Conservation (phyloP, 1,284 basidiomycete genomes). For the Trichosporon faecale region DNA sequence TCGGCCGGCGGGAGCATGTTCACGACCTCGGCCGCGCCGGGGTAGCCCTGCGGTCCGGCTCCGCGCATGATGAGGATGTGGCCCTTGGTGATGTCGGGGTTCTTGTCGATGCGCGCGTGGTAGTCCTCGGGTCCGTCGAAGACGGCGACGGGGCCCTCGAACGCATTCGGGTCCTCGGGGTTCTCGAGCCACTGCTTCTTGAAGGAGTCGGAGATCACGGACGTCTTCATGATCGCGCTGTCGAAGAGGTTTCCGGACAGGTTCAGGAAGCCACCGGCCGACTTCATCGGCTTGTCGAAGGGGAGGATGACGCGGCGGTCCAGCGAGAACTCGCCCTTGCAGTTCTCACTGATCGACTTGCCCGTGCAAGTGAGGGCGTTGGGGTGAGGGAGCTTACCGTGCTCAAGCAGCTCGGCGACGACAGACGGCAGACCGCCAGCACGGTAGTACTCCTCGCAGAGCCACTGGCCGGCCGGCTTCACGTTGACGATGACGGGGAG, state of each 20-base stretch:
- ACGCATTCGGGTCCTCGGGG: constrained; percentile 49
- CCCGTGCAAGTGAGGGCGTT: constrained; percentile 44
- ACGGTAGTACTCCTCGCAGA: constrained; percentile 51
- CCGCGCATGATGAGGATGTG: constrained; percentile 51
- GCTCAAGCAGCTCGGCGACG: constrained; percentile 42
- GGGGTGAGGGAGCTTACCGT: constrained; percentile 42
- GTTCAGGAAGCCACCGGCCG: constrained; percentile 49
- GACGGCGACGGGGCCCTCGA: constrained; percentile 51
- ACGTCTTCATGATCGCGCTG: constrained; percentile 53
- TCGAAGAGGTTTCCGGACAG: constrained; percentile 50
- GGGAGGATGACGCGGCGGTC: constrained; percentile 48
- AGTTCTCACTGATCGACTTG: constrained; percentile 41
- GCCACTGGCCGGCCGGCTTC: constrained; percentile 46
- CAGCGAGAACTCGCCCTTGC: constrained; percentile 39
- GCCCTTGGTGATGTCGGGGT: constrained; percentile 31
- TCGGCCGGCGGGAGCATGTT: constrained; percentile 52
- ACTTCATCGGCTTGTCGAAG: constrained; percentile 40
- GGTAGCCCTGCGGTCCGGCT: constrained; percentile 49
- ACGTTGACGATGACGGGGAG: constrained; percentile 47
- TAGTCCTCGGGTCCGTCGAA: constrained; percentile 53
- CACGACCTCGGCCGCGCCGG: constrained; percentile 50
- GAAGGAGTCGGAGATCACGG: constrained; percentile 47
- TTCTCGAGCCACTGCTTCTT: constrained; percentile 46
- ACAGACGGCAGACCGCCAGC: constrained; percentile 49
- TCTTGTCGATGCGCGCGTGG: constrained; percentile 43